Evolutionary conservation across 2,329 filamentous ascomycete genomes (phyloP).

Genomic region (Stachybotrys elegans): DNA sequence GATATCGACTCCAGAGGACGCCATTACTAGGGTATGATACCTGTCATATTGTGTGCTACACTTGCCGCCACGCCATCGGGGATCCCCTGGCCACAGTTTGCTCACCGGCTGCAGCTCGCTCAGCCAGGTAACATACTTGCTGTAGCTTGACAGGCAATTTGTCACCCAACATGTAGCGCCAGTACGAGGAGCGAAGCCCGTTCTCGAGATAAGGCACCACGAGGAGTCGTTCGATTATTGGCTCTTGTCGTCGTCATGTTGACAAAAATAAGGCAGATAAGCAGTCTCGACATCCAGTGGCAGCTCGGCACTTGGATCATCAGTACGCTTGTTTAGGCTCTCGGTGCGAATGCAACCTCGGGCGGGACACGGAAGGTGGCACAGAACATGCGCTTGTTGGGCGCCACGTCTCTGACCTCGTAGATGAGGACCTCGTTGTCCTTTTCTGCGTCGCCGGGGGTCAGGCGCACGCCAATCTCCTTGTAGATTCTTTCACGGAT

Average conservation of each 20-base stretch:
- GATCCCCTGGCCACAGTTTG: too few species aligned
- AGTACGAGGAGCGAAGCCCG: background rate
- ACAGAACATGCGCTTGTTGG: slow-evolving; percentile 95
- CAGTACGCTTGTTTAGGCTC: slow-evolving; percentile 14
- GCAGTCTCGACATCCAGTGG: background rate
- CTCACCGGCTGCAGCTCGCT: too few species aligned
- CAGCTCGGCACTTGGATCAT: background rate
- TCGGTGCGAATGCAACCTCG: slow-evolving; percentile 70
- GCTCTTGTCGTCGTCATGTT: too few species aligned
- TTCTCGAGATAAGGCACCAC: too few species aligned
- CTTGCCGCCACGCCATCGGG: too few species aligned
- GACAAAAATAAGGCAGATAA: too few species aligned
- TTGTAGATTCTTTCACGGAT: slow-evolving; percentile 34
- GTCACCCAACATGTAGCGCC: background rate
- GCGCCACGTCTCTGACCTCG: slow-evolving; percentile 81
- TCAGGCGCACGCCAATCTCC: slow-evolving; percentile 35
- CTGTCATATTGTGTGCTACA: too few species aligned
- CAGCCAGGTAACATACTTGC: too few species aligned
- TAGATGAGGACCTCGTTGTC: slow-evolving; percentile 51
- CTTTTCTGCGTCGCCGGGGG: slow-evolving; percentile 38
- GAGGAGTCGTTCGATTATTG: too few species aligned
- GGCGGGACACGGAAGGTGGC: slow-evolving; percentile 81
- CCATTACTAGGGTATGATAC: too few species aligned
- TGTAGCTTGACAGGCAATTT: too few species aligned
- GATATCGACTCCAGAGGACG: too few species aligned